Conservation (phyloP, 2,329 filamentous ascomycete genomes). For the Phaeosphaeria sp. region DNA sequence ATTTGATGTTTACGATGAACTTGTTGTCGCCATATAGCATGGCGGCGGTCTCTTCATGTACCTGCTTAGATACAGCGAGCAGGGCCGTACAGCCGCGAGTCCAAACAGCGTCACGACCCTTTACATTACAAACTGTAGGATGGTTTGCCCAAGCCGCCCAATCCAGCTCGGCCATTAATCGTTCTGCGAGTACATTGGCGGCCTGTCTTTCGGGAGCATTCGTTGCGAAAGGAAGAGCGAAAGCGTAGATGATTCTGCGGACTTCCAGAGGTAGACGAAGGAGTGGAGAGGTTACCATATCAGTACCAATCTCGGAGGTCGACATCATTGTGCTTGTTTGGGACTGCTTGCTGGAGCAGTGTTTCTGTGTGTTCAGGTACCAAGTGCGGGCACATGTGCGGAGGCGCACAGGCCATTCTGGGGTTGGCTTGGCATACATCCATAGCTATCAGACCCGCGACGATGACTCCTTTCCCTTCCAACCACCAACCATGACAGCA, state of each 20-base stretch:
- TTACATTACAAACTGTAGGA: slow-evolving; percentile 28
- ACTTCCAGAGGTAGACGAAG: slow-evolving; percentile 53
- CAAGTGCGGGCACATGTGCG: slow-evolving; percentile 19
- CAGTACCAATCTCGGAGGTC: neutral
- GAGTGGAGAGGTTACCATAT: slow-evolving; percentile 30
- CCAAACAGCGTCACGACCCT: slow-evolving; percentile 51
- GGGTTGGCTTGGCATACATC: slow-evolving; percentile 25
- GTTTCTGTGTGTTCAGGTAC: neutral
- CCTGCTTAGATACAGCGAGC: slow-evolving; percentile 48
- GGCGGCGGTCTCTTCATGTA: slow-evolving; percentile 54
- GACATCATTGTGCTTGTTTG: neutral
- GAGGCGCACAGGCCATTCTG: slow-evolving; percentile 8
- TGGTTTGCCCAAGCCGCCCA: slow-evolving; percentile 40
- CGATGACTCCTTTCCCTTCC: slow-evolving; percentile 34
- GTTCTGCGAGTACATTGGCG: slow-evolving; percentile 10
- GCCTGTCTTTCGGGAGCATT: slow-evolving; percentile 24
- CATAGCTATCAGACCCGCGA: slow-evolving; percentile 11
- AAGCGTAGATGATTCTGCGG: slow-evolving; percentile 50
- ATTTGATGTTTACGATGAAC: slow-evolving; percentile 55
- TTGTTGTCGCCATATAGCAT: slow-evolving; percentile 55
- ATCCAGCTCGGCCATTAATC: slow-evolving; percentile 44
- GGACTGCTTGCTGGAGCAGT: neutral
- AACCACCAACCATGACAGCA: slow-evolving; percentile 38
- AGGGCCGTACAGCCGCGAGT: slow-evolving; percentile 50
- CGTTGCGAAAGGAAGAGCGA: slow-evolving; percentile 51